Evolutionary conservation across 495 filamentous ascomycete species (phyloP).

Genomic region (Achaetomiella virescens): DNA sequence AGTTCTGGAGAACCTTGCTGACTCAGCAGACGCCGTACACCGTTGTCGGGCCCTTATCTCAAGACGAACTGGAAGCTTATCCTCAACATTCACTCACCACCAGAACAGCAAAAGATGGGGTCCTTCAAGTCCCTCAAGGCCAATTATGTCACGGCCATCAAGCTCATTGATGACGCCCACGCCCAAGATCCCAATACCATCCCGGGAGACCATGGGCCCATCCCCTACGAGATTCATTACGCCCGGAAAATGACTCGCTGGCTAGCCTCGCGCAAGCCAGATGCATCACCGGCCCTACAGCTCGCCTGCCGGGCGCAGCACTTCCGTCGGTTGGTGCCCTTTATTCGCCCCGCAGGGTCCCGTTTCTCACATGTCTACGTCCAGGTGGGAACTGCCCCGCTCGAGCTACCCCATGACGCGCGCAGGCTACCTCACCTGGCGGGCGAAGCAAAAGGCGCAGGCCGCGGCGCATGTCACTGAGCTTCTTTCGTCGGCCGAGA

Average conservation of each 20-base stretch:
- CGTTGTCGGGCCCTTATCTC: not conserved
- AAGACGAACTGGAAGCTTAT: not conserved
- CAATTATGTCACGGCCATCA: slow-evolving; percentile 42
- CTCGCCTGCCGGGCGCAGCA: slow-evolving; percentile 79
- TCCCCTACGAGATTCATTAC: slow-evolving; percentile 75
- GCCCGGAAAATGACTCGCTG: slow-evolving; percentile 69
- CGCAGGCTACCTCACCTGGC: slow-evolving; percentile 70
- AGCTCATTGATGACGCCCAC: slow-evolving; percentile 68
- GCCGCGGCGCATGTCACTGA: slow-evolving; percentile 56
- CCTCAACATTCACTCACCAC: not conserved
- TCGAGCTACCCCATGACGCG: slow-evolving; percentile 61
- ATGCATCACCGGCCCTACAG: slow-evolving; percentile 56
- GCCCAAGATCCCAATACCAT: slow-evolving; percentile 53
- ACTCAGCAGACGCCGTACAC: not conserved
- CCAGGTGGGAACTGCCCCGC: slow-evolving; percentile 72
- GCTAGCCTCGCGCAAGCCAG: slow-evolving; percentile 49
- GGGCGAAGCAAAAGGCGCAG: slow-evolving; percentile 59
- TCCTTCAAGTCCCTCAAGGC: slow-evolving; percentile 17
- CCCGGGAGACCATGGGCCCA: slow-evolving; percentile 24
- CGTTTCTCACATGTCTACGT: not conserved
- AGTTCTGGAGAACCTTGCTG: not conserved
- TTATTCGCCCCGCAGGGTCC: not conserved
- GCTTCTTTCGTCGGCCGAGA: slow-evolving; percentile 44
- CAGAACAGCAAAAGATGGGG: slow-evolving; percentile 16
- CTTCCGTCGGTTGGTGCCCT: slow-evolving; percentile 41